A percentile compares a stretch with the other conserved stretches of the same genome.
Conservation (phyloP, 106 monocot species). For the Dendrobium catenatum region DNA sequence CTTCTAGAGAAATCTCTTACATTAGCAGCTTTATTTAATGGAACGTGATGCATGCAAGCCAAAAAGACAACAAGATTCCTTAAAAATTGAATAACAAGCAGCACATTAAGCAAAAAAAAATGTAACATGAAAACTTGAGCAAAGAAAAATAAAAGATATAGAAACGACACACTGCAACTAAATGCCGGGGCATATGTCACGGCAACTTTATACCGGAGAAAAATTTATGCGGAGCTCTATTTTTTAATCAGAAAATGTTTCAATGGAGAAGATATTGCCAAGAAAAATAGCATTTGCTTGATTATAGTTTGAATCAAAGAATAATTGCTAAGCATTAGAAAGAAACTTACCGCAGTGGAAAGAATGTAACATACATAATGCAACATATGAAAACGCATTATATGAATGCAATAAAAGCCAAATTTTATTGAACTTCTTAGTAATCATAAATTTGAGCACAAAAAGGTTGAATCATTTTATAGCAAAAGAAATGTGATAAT, state of each 20-base stretch:
- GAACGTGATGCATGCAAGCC: background rate
- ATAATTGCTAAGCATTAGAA: background rate
- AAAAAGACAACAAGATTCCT: background rate
- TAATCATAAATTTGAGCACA: background rate
- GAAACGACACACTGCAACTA: no score
- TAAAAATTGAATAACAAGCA: background rate
- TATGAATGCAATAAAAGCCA: background rate
- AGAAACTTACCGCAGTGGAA: background rate
- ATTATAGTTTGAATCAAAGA: background rate
- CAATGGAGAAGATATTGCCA: background rate
- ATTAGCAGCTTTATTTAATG: background rate
- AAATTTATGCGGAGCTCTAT: background rate
- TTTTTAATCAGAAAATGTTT: background rate
- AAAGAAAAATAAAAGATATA: no score
- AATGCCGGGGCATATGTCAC: background rate
- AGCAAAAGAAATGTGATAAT: no score
- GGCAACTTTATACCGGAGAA: background rate
- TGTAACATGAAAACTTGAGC: background rate
- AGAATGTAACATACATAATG: background rate
- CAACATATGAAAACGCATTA: background rate
- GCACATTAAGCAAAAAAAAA: background rate
- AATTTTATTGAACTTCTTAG: background rate
- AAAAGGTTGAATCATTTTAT: background rate
- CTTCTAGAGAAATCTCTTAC: background rate
- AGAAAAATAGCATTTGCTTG: background rate